A percentile compares a stretch with the other conserved stretches of the same genome.
Evolutionary conservation across 768 basidiomycete species (phyloP).

Genomic region (Tulasnella sp.): DNA sequence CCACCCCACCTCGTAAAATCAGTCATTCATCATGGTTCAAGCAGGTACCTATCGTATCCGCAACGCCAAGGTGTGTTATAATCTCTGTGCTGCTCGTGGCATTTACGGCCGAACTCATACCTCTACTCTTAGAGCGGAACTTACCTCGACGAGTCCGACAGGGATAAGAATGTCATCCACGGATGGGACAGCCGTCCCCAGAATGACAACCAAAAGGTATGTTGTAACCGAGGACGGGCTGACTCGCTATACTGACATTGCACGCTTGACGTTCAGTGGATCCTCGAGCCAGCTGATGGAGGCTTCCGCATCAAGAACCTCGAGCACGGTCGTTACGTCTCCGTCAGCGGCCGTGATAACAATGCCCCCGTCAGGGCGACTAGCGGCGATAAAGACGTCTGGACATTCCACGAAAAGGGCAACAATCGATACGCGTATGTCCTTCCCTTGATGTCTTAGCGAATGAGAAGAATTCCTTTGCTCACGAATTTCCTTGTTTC

Average conservation of each 20-base stretch:
- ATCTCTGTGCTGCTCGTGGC: background rate
- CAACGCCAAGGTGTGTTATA: conserved; percentile 13
- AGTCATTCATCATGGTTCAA: conserved; percentile 16
- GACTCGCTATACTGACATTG: background rate
- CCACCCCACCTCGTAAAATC: background rate
- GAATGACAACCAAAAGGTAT: conserved; percentile 31
- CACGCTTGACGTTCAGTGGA: conserved; percentile 15
- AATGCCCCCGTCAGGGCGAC: background rate
- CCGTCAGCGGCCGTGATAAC: background rate
- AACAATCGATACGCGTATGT: background rate
- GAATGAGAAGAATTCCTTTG: background rate
- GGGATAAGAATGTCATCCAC: background rate
- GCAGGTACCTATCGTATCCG: conserved; percentile 20
- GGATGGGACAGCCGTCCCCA: conserved; percentile 30
- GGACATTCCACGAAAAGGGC: background rate
- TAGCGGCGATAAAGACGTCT: background rate
- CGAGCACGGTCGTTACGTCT: background rate
- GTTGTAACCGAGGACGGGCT: background rate
- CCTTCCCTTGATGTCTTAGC: background rate
- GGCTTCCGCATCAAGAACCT: conserved; percentile 6
- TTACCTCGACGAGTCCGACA: conserved; percentile 29
- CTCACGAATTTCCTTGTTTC: background rate
- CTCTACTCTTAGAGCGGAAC: conserved; percentile 19
- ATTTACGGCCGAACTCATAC: too few relatives aligned
- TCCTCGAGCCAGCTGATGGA: background rate